Percentiles rank a stretch among this genome's conserved stretches.
phyloP scores from a whole-genome alignment of 1,284 basidiomycete genomes.

The Fomitopsis schrenkii region DNA sequence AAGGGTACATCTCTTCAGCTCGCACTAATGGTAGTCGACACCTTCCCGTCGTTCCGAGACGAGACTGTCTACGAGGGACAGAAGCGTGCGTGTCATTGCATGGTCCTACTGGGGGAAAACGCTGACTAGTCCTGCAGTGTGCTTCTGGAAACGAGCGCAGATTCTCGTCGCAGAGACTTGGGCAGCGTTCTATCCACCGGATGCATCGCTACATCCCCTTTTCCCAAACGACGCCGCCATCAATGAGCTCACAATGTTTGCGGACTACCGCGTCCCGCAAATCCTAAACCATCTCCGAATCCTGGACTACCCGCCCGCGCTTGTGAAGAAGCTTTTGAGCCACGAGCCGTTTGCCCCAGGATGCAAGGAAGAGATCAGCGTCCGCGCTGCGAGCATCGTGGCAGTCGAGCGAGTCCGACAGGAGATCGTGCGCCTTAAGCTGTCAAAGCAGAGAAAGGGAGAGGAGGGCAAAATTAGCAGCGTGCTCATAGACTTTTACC shows the following conservation, averaged over 20 bases:
- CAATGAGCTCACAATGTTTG: conserved; percentile 78
- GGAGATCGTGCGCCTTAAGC: conserved; percentile 36
- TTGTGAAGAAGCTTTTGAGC: conserved; percentile 44
- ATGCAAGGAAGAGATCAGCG: conserved; percentile 62
- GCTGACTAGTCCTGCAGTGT: conserved; percentile 40
- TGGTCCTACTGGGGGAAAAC: background rate
- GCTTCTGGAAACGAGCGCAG: conserved; percentile 81
- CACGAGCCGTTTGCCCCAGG: conserved; percentile 47
- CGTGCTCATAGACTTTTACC: conserved; percentile 80
- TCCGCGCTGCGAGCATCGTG: conserved; percentile 71
- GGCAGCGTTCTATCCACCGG: conserved; percentile 71
- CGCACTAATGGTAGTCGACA: conserved; percentile 63
- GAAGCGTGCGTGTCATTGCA: conserved; percentile 40
- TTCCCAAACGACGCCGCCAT: conserved; percentile 65
- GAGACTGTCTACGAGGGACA: conserved; percentile 53
- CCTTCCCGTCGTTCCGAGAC: conserved; percentile 76
- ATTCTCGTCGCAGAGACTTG: conserved; percentile 83
- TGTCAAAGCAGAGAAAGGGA: conserved; percentile 12
- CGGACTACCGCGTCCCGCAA: conserved; percentile 84
- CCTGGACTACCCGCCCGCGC: conserved; percentile 57
- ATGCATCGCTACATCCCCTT: conserved; percentile 54
- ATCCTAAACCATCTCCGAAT: conserved; percentile 77
- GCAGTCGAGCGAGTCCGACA: conserved; percentile 68
- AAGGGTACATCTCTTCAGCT: conserved; percentile 67
- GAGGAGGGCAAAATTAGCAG: conserved; percentile 46